Evolutionary conservation across 441 rosid species (phyloP), one percentile per base, ranked within the genome.

Genomic region (Pelargonium hybrid): DNA sequence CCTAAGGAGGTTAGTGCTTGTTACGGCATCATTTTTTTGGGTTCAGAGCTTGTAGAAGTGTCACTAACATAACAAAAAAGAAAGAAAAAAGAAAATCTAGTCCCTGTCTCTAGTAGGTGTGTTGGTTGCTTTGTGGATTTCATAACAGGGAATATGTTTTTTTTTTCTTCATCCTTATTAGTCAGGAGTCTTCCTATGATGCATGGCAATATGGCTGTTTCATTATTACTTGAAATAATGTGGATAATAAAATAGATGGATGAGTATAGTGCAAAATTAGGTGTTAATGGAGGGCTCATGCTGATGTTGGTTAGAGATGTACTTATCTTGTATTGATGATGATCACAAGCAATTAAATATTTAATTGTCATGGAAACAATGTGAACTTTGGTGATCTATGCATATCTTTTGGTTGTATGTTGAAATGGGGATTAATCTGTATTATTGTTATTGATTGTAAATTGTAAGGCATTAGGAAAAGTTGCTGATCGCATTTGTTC

Each of bases 1-100:
- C 92, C 99, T 6, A 95, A 95, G 80, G 98, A 95, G 96, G 99
- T 95, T 59, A 70, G 82, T 71, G 25, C 39, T 26, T 52, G 25
- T 39, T 25, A 47, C 34, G 23, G n/a, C n/a, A n/a, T n/a, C n/a
- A n/a, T 70, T 62, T 62, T 14, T 68, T 69, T 26, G 7, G 21
- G 14, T 70, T 20, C 13, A n/a, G 5, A 26, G 43, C 6, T 14
- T n/a, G 11, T 63, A 21, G 67, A 31, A 7, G 67, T 29, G 13
- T 29, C 41, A 63, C n/a, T n/a, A n/a, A n/a, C n/a, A n/a, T n/a
- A n/a, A n/a, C n/a, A n/a, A n/a, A n/a, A n/a, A n/a, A n/a, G n/a
- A n/a, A n/a, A n/a, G n/a, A n/a, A n/a, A n/a, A n/a, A n/a, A n/a
- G n/a, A n/a, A n/a, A n/a, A n/a, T n/a, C 31, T n/a, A 63, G 14